Conservation (phyloP, 176 grass and related monocot species). For the Themeda triandra region DNA sequence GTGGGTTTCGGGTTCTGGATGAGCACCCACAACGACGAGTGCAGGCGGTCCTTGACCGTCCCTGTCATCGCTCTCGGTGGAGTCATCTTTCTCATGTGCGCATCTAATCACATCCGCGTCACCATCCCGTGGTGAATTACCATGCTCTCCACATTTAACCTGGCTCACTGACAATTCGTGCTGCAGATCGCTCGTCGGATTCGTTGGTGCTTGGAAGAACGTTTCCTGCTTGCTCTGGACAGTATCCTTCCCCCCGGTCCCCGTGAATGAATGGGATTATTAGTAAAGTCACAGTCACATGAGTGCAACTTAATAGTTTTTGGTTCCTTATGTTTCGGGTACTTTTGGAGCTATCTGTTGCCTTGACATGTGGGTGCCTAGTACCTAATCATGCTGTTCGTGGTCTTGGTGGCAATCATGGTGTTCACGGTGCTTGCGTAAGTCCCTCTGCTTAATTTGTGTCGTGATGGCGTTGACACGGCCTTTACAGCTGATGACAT, state of each 20-base stretch:
- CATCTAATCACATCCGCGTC: not conserved
- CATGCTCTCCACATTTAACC: not conserved
- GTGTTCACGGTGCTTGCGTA: constrained; percentile 89
- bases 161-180: not conserved
- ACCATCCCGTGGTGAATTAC: not conserved
- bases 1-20: constrained; percentile 92
- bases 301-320: not conserved
- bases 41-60: constrained; percentile 74
- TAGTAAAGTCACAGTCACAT: constrained; percentile 19
- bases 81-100: constrained; percentile 85
- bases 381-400: constrained; percentile 81
- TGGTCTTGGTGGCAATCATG: constrained; percentile 91
- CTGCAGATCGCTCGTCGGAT: constrained; percentile 88
- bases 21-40: constrained; percentile 85
- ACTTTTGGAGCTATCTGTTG: constrained; percentile 39
- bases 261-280: not conserved
- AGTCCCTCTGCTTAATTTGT: constrained; percentile 33
- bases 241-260: constrained; percentile 83
- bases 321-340: not conserved
- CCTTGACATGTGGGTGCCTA: constrained; percentile 61
- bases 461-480: not conserved
- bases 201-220: constrained; percentile 92
- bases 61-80: constrained; percentile 84
- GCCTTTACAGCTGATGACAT: not conserved
- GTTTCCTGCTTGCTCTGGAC: constrained; percentile 76